Conservation (phyloP, 208 protist genomes). For the Phytomonas serpens region DNA sequence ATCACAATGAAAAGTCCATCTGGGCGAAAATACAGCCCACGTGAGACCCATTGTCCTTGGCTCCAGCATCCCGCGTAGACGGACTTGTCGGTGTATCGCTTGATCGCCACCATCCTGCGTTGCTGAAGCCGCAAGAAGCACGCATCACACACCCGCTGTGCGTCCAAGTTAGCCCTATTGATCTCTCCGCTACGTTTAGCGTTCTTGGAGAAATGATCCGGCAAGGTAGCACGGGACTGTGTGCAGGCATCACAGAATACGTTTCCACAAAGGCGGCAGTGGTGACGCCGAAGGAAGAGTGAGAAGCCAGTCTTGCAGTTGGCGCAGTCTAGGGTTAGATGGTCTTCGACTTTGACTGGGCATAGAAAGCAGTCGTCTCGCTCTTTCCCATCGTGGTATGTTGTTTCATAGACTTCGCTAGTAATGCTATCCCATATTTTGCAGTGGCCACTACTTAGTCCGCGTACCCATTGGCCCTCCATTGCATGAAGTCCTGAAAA, state of each 20-base stretch:
- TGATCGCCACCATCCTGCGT: constrained; percentile 55
- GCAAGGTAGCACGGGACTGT: constrained; percentile 49
- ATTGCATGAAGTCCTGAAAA: constrained; percentile 25
- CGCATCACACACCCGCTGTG: constrained; percentile 63
- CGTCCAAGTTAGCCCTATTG: constrained; percentile 11
- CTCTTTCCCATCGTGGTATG: constrained; percentile 69
- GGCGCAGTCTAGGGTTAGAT: constrained; percentile 39
- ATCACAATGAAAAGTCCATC: constrained; percentile 73
- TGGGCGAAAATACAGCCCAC: constrained; percentile 61
- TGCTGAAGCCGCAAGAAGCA: constrained; percentile 65
- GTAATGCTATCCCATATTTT: constrained; percentile 39
- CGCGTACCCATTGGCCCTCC: constrained; percentile 48
- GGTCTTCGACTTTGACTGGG: constrained; percentile 70
- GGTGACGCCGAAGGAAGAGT: constrained; percentile 81
- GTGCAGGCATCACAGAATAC: constrained; percentile 89
- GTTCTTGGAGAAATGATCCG: constrained; percentile 43
- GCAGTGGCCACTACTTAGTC: constrained; percentile 37
- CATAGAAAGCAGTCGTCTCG: constrained; percentile 74
- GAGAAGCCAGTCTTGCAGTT: constrained; percentile 71
- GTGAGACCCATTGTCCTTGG: constrained; percentile 54
- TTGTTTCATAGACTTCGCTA: constrained; percentile 65
- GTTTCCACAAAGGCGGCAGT: constrained; percentile 90
- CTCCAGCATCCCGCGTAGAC: constrained; percentile 82
- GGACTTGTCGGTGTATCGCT: constrained; percentile 44
- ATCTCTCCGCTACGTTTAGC: constrained; percentile 9